Conservation (phyloP, 768 basidiomycete genomes). For the Naganishia vaughanmartiniae region DNA sequence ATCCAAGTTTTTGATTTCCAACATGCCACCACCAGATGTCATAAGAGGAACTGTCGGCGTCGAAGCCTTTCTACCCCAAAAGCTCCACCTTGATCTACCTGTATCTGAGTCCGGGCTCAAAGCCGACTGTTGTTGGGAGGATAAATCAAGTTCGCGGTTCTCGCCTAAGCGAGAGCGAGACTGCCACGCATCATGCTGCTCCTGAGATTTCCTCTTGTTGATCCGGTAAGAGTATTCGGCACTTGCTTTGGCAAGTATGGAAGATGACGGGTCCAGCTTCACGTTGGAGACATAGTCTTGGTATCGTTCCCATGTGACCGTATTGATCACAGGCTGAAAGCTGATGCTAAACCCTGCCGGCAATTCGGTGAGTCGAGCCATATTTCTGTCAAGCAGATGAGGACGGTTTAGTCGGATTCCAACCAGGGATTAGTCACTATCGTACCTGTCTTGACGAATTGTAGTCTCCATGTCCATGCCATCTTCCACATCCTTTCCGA, state of each 20-base stretch:
- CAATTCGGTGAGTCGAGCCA: slow-evolving; percentile 35
- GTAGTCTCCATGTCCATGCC: slow-evolving; percentile 7
- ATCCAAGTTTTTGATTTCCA: slow-evolving; percentile 43
- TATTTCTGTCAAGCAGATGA: slow-evolving; percentile 27
- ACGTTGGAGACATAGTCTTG: slow-evolving; percentile 40
- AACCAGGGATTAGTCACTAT: slow-evolving; percentile 7
- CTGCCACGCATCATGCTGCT: slow-evolving; percentile 36
- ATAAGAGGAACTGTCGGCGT: slow-evolving; percentile 34
- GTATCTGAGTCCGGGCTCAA: slow-evolving; percentile 27
- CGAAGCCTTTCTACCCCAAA: slow-evolving; percentile 43
- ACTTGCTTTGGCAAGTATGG: slow-evolving; percentile 36
- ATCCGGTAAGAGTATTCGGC: slow-evolving; percentile 29
- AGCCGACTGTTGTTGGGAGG: background rate
- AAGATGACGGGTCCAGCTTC: slow-evolving; percentile 41
- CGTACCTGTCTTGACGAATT: slow-evolving; percentile 8
- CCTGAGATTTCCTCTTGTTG: slow-evolving; percentile 16
- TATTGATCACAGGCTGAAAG: slow-evolving; percentile 39
- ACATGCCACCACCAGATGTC: slow-evolving; percentile 47
- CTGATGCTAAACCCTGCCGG: slow-evolving; percentile 46
- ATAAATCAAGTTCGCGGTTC: slow-evolving; percentile 33
- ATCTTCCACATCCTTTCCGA: slow-evolving; percentile 31
- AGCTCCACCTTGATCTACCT: slow-evolving; percentile 41
- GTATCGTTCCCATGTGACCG: slow-evolving; percentile 41
- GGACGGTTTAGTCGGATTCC: background rate
- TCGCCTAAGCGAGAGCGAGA: slow-evolving; percentile 45